Evolutionary conservation across 331 rosid species (phyloP), one percentile per base, ranked within the genome.

Genomic region (Malus hybrid): DNA sequence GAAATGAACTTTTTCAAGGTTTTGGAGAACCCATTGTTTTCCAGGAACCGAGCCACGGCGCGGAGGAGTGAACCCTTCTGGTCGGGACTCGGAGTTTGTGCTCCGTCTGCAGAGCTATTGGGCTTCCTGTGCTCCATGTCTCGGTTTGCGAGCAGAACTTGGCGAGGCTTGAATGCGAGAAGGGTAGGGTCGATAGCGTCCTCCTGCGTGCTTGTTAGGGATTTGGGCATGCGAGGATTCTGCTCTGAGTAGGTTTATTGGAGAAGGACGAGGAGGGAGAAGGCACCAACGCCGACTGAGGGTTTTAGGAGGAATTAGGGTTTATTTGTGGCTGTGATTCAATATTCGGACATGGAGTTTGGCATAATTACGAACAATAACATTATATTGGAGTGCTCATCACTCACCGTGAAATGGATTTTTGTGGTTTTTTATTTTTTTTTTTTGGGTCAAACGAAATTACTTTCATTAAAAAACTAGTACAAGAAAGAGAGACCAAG

Each of bases 121-220:
- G 74, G 15, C 54, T 60, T 61, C 15, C 42, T 70, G 34, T 31
- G 69, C 66, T 71, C 82, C 85, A 73, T 80, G 34, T 19, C 22
- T 59, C 15, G 57, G 59, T 32, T 74, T 8, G 76, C 44, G 32
- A 80, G 87, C 22, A 80, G 50, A 83, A 87, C 81, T 77, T 82
- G 88, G 79, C 84, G 87, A 80, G 91, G 91, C 74, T 64, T 83
- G 16, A 87, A 81, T 6, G 85, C 83, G 27, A 81, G 75, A 74
- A 87, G 80, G 6, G 69, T 28, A 31, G 86, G 84, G 78, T 59
- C 76, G 27, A 76, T 39, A 9, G 50, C 44, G 69, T 46, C 54
- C 19, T 46, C 42, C 24, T 56, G 71, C 29, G 50, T 75, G 59
- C 63, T 44, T 33, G 42, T 52, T 59, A 29, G 76, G 81, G 84